Conservation (phyloP, 1,139 yeast genomes). For the Blastobotrys petasosporus region DNA sequence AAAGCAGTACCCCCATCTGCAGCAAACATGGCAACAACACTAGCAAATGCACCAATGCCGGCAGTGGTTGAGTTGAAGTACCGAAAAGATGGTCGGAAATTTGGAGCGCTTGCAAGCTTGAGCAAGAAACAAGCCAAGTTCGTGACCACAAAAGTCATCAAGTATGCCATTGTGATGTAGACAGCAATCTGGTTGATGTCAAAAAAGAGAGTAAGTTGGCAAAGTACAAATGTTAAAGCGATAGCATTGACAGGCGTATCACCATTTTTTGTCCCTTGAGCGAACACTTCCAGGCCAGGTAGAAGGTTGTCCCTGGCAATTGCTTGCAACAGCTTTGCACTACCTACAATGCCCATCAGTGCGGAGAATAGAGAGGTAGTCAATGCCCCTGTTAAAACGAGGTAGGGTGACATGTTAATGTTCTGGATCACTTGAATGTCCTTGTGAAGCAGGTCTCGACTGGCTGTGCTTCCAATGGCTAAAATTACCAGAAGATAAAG, state of each 20-base stretch:
- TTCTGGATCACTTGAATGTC: slow-evolving; percentile 85
- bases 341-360: slow-evolving; percentile 92
- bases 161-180: slow-evolving; percentile 91
- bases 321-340: slow-evolving; percentile 84
- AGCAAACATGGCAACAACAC: slow-evolving; percentile 81
- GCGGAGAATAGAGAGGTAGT: slow-evolving; percentile 88
- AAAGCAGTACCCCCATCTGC: slow-evolving; percentile 90
- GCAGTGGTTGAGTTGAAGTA: slow-evolving; percentile 84
- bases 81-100: slow-evolving; percentile 88
- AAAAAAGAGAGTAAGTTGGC: slow-evolving; percentile 78
- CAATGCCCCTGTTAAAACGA: slow-evolving; percentile 80
- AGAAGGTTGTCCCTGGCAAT: slow-evolving; percentile 80
- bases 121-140: slow-evolving; percentile 87
- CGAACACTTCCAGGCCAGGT: slow-evolving; percentile 65
- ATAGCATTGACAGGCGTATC: slow-evolving; percentile 60
- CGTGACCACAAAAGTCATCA: slow-evolving; percentile 91
- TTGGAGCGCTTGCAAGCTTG: slow-evolving; percentile 89
- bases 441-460: slow-evolving; percentile 64
- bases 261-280: slow-evolving; percentile 39
- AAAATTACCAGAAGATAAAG: slow-evolving; percentile 71
- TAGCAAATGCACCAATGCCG: slow-evolving; percentile 59
- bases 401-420: slow-evolving; percentile 59
- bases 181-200: slow-evolving; percentile 93
- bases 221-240: slow-evolving; percentile 68
- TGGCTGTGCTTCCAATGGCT: slow-evolving; percentile 72